Evolutionary conservation across 2,329 filamentous ascomycete species (phyloP).

Genomic region (Pseudopyricularia cyperi): DNA sequence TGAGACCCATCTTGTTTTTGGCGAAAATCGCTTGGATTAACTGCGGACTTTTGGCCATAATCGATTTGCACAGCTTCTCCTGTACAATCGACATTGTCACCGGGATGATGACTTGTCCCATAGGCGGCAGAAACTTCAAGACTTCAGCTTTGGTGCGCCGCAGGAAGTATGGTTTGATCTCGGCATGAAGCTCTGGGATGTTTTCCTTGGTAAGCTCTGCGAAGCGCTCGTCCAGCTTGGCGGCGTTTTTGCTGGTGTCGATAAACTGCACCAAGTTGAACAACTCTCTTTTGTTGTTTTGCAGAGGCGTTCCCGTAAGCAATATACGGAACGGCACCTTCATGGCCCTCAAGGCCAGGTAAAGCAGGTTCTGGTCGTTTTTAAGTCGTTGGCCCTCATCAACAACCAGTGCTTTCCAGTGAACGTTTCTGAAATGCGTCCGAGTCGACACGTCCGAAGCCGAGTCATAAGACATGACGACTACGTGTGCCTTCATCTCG

Average conservation of each 20-base stretch:
- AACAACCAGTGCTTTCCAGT: slow-evolving; percentile 80
- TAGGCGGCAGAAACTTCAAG: slow-evolving; percentile 79
- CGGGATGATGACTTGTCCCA: slow-evolving; percentile 89
- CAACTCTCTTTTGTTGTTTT: slow-evolving; percentile 89
- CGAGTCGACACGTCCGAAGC: slow-evolving; percentile 60
- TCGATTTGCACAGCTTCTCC: slow-evolving; percentile 87
- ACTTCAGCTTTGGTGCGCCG: slow-evolving; percentile 81
- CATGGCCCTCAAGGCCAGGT: slow-evolving; percentile 58
- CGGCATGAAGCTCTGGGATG: slow-evolving; percentile 64
- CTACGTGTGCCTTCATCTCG: slow-evolving; percentile 74
- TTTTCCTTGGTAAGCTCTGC: slow-evolving; percentile 71
- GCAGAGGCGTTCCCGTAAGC: slow-evolving; percentile 81
- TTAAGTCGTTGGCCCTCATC: slow-evolving; percentile 95
- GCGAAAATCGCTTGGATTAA: slow-evolving; percentile 80
- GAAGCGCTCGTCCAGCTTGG: slow-evolving; percentile 62
- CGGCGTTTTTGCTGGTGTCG: slow-evolving; percentile 58
- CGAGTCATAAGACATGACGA: slow-evolving; percentile 91
- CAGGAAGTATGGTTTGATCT: slow-evolving; percentile 62
- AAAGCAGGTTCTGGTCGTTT: slow-evolving; percentile 77
- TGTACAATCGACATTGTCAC: slow-evolving; percentile 93
- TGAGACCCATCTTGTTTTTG: slow-evolving; percentile 49
- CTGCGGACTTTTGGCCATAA: slow-evolving; percentile 79
- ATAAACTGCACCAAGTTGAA: slow-evolving; percentile 97
- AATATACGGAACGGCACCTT: slow-evolving; percentile 74
- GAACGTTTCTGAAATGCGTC: slow-evolving; percentile 53